These are phyloP conservation scores for Colletotrichum sojae DNA, from an alignment of 2,329 filamentous ascomycete genomes.

Conservation along the genomic window DNA sequence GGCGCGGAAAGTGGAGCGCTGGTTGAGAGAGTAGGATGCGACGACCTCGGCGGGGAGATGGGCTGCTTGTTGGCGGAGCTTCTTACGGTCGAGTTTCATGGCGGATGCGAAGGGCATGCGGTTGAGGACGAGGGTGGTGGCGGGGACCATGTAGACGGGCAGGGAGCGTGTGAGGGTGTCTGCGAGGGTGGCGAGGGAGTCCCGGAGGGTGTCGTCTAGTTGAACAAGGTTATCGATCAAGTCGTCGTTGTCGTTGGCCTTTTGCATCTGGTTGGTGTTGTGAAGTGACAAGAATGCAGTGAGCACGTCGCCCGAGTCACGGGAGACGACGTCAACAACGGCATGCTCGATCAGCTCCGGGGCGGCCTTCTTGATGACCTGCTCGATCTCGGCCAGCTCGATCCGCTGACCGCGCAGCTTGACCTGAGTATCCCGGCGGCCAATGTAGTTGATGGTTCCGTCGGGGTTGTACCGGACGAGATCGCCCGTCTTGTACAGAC, in stretches of 20 bases:
- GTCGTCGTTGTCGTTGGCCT: background rate
- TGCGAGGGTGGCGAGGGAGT: background rate
- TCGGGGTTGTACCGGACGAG: slow-evolving; percentile 52
- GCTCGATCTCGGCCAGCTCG: slow-evolving; percentile 59
- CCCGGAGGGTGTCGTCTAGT: background rate
- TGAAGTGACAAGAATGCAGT: background rate
- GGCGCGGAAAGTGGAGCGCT: background rate
- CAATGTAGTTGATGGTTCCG: slow-evolving; percentile 30
- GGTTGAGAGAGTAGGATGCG: background rate
- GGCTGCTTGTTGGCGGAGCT: slow-evolving; percentile 2
- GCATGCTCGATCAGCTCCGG: slow-evolving; percentile 33
- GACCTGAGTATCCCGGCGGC: slow-evolving; percentile 14
- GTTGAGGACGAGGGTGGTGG: slow-evolving; percentile 7
- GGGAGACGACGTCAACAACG: background rate
- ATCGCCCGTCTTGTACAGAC: slow-evolving; percentile 62
- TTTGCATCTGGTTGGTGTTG: background rate
- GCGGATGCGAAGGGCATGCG: slow-evolving; percentile 17
- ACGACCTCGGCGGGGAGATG: background rate
- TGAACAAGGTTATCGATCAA: background rate
- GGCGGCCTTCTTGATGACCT: slow-evolving; percentile 14
- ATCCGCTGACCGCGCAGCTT: slow-evolving; percentile 45
- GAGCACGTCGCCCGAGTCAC: slow-evolving; percentile 17
- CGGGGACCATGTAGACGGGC: slow-evolving; percentile 15
- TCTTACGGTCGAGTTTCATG: slow-evolving; percentile 15
- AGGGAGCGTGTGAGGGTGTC: background rate